Evolutionary conservation across 768 basidiomycete genomes (phyloP).

Genomic region (Filobasidium wieringae): DNA sequence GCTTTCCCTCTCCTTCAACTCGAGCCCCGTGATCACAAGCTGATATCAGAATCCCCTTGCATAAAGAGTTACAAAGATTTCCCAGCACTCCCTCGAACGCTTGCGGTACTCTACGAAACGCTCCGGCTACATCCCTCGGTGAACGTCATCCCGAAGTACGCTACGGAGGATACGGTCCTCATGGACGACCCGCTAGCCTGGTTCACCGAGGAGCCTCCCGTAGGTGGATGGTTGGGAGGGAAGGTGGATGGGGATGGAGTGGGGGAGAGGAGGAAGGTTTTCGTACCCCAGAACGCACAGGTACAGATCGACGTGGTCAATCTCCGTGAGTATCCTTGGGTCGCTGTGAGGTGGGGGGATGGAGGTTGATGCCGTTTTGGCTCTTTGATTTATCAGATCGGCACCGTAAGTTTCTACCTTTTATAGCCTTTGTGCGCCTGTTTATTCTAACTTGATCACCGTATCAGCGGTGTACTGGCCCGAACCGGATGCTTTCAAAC

Average conservation of each 20-base stretch:
- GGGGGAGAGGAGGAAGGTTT: constrained; percentile 3
- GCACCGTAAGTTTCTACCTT: background rate
- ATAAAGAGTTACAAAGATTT: constrained; percentile 13
- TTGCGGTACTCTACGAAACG: constrained; percentile 21
- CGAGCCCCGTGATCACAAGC: background rate
- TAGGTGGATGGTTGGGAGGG: background rate
- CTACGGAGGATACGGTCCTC: constrained; percentile 10
- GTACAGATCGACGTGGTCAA: constrained; percentile 7
- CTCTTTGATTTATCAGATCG: background rate
- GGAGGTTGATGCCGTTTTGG: background rate
- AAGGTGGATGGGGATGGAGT: background rate
- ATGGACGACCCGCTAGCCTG: constrained; percentile 7
- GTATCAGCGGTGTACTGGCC: constrained; percentile 50
- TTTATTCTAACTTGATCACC: background rate
- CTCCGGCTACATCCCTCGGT: constrained; percentile 23
- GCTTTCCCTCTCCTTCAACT: background rate
- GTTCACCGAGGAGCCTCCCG: background rate
- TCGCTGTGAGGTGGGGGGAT: background rate
- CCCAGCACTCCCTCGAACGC: constrained; percentile 1
- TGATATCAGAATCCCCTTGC: background rate
- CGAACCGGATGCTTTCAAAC: constrained; percentile 46
- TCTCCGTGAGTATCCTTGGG: constrained; percentile 3
- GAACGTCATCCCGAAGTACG: constrained; percentile 17
- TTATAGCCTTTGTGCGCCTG: background rate
- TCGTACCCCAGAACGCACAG: constrained; percentile 10